Evolutionary conservation across 2,329 filamentous ascomycete genomes (phyloP).

Genomic region (Juglanconis sp.): DNA sequence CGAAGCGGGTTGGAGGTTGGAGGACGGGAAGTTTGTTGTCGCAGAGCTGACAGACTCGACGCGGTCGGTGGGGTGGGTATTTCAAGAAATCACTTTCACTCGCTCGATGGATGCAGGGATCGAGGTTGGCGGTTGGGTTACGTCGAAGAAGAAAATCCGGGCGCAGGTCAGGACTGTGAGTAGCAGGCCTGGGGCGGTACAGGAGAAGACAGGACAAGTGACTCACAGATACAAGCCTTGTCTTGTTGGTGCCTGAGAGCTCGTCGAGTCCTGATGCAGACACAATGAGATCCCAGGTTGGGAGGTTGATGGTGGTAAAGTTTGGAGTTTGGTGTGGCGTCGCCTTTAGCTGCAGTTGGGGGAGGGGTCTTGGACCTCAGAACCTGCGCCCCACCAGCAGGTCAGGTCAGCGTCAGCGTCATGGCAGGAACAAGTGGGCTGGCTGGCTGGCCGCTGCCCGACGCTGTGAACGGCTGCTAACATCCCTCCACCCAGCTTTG

Average conservation of each 20-base stretch:
- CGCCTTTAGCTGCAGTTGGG: not conserved
- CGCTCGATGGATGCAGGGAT: constrained; percentile 10
- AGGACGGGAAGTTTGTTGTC: not conserved
- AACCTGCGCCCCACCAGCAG: constrained; percentile 37
- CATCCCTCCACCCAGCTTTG: not conserved
- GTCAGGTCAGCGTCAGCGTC: not conserved
- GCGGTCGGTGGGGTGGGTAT: constrained; percentile 24
- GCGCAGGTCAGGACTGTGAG: not conserved
- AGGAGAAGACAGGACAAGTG: not conserved
- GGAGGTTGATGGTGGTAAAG: not conserved
- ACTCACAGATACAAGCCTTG: not conserved
- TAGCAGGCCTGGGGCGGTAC: not conserved
- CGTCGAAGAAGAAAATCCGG: not conserved
- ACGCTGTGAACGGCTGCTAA: not conserved
- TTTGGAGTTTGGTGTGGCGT: not conserved
- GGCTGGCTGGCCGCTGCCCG: not conserved
- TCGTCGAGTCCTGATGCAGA: not conserved
- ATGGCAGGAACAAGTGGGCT: not conserved
- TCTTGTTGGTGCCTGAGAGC: not conserved
- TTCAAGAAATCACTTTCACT: constrained; percentile 10
- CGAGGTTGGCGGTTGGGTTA: not conserved
- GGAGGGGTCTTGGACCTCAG: not conserved
- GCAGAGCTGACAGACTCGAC: constrained; percentile 3
- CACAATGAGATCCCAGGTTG: not conserved
- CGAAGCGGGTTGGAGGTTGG: not conserved